Evolutionary conservation across 1,284 basidiomycete species (phyloP), one percentile per base, ranked within the genome.

Genomic region (Naganishia sp.): DNA sequence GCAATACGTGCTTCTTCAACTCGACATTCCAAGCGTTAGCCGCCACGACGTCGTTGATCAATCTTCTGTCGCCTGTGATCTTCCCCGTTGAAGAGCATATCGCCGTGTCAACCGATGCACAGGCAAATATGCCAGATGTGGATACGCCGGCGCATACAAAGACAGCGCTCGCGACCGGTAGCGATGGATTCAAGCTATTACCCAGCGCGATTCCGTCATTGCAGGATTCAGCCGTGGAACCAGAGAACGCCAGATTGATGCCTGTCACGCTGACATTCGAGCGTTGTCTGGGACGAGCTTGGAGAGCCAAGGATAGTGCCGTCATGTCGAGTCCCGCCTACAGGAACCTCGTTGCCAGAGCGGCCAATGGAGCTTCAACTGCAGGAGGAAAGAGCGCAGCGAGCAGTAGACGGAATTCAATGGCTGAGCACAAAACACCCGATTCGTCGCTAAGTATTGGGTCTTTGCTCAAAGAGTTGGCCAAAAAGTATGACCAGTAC

Each of bases 1-100:
- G 90, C 51, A 94, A 94, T 79, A 93, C 91, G 0, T 94, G 92
- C 79, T 94, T 92, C 79, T 89, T 94, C 86, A 94, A 94, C 79
- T 92, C 90, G 21, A 90, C 91, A 23, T 82, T 94, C 43, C 92
- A 87, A 75, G 83, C 84, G 41, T 82, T 85, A 13, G 65, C 68
- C 28, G 68, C 68, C 21, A 69, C 65, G 15, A 70, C 63, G 81
- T 79, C 57, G 25, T 61, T 60, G 45, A 57, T 64, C 23, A 72
- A 88, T 87, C 79, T 89, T 42, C 83, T 89, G 68, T 86, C 88
- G 25, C 68, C 68, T n/a, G 65, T 66, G 18, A 66, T 69, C 45
- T 61, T 69, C 41, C 65, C 65, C 5, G 51, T 45, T 11, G 61
- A 63, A 28, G 53, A 55, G 21, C 49, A 62, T 23, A 3, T 15